Evolutionary conservation across 768 basidiomycete species (phyloP).

Genomic region (Boletus rubescentipes): DNA sequence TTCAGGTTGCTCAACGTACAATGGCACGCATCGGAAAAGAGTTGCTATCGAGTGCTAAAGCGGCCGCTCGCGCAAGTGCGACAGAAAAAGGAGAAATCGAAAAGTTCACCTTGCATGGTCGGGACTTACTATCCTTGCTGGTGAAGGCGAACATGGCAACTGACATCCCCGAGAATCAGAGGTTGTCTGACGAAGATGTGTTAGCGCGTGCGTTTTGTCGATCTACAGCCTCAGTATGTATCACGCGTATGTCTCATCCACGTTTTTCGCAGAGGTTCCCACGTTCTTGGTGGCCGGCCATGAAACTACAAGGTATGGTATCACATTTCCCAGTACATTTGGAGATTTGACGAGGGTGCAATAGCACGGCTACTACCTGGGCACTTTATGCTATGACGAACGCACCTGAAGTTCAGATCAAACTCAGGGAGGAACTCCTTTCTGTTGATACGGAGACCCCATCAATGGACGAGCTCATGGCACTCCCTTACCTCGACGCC

Average conservation of each 20-base stretch:
- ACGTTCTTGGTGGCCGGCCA: conserved; percentile 62
- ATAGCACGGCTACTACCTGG: conserved; percentile 50
- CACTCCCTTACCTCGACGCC: conserved; percentile 65
- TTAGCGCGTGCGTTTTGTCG: conserved; percentile 42
- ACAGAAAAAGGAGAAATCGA: conserved; percentile 32
- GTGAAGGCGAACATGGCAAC: conserved; percentile 63
- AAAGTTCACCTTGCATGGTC: conserved; percentile 35
- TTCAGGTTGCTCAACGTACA: conserved; percentile 35
- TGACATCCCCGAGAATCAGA: conserved; percentile 53
- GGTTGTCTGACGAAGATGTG: conserved; percentile 63
- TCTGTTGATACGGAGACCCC: conserved; percentile 53
- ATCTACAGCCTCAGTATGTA: too few species aligned
- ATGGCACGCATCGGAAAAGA: conserved; percentile 52
- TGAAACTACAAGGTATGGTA: conserved; percentile 50
- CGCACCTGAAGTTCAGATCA: conserved; percentile 47
- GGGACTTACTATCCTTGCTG: conserved; percentile 62
- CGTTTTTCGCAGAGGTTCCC: conserved; percentile 47
- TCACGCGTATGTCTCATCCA: background rate
- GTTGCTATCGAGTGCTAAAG: conserved; percentile 50
- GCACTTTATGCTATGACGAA: conserved; percentile 54
- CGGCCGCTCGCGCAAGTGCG: conserved; percentile 26
- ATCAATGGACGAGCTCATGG: conserved; percentile 66
- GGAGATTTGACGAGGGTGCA: background rate
- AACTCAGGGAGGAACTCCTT: conserved; percentile 59
- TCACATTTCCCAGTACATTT: too few species aligned